Evolutionary conservation across 108 stramenopile genomes (phyloP).

Genomic region (Skeletonema marinoi): DNA sequence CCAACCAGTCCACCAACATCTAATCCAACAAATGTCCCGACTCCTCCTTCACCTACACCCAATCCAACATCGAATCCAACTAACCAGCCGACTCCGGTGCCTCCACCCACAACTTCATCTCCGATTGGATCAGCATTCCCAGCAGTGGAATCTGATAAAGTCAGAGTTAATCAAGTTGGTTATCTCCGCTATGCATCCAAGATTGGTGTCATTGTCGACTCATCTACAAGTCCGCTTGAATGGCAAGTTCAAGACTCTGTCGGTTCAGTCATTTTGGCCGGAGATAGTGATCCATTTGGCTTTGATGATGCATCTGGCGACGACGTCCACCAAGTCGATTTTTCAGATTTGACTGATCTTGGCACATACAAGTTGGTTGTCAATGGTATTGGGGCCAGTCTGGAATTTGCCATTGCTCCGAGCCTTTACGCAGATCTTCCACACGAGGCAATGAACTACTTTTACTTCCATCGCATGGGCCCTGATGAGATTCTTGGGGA

Average conservation of each 20-base stretch:
- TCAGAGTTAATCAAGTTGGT: slow-evolving; percentile 37
- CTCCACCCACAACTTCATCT: slow-evolving; percentile 11
- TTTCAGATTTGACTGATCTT: slow-evolving; percentile 16
- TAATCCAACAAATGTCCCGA: neutral
- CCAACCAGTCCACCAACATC: slow-evolving; percentile 1
- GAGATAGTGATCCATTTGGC: slow-evolving; percentile 20
- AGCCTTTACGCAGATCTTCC: slow-evolving; percentile 29
- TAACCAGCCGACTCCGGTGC: neutral
- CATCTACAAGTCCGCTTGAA: slow-evolving; percentile 4
- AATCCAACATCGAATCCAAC: slow-evolving; percentile 1
- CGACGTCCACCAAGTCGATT: slow-evolving; percentile 34
- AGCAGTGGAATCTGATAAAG: neutral
- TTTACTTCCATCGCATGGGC: slow-evolving; percentile 41
- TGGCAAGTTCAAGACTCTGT: slow-evolving; percentile 37
- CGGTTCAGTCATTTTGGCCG: slow-evolving; percentile 11
- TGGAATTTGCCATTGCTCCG: slow-evolving; percentile 20
- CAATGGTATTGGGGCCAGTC: slow-evolving; percentile 15
- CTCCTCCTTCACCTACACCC: neutral
- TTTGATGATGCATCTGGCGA: slow-evolving; percentile 25
- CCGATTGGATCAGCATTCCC: slow-evolving; percentile 7
- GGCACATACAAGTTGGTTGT: slow-evolving; percentile 28
- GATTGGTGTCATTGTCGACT: slow-evolving; percentile 32
- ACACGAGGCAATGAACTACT: slow-evolving; percentile 41
- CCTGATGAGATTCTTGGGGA: slow-evolving; percentile 3
- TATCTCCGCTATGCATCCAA: slow-evolving; percentile 29